Evolutionary conservation across 371 early-diverging fungal species (phyloP).

Genomic region (Saksenaea vasiformis): DNA sequence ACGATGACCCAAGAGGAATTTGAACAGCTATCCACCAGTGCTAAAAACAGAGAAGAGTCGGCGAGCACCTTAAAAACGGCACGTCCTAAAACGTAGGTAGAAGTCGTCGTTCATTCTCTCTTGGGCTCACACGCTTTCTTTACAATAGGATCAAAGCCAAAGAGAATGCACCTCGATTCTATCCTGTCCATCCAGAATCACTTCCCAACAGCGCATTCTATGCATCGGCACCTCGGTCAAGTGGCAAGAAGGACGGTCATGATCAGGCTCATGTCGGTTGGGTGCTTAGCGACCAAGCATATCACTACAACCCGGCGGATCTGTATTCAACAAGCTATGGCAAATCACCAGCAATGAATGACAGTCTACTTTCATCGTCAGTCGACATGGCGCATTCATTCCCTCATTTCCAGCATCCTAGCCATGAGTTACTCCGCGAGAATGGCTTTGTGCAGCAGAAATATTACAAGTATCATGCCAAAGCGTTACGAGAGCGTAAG

Average conservation of each 20-base stretch:
- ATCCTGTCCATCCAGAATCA: slow-evolving; percentile 54
- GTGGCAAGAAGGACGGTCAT: slow-evolving; percentile 52
- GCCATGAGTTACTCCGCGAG: slow-evolving; percentile 88
- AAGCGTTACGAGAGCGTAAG: slow-evolving; percentile 91
- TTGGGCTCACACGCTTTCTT: background rate
- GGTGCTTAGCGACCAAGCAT: slow-evolving; percentile 62
- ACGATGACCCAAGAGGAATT: slow-evolving; percentile 68
- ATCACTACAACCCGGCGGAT: slow-evolving; percentile 43
- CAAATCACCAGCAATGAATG: slow-evolving; percentile 31
- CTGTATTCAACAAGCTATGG: slow-evolving; percentile 36
- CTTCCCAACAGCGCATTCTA: slow-evolving; percentile 41
- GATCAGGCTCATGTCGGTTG: slow-evolving; percentile 86
- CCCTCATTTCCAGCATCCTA: slow-evolving; percentile 86
- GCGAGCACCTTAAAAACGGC: background rate
- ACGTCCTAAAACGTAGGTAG: slow-evolving; percentile 1
- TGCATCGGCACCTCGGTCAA: slow-evolving; percentile 26
- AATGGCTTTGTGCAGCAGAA: slow-evolving; percentile 94
- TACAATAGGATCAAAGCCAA: slow-evolving; percentile 21
- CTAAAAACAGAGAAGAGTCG: slow-evolving; percentile 3
- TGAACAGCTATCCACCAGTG: slow-evolving; percentile 26
- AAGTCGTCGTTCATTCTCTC: background rate
- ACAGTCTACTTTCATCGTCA: slow-evolving; percentile 41
- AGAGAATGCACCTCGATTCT: slow-evolving; percentile 56
- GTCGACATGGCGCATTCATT: slow-evolving; percentile 66
- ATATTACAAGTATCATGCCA: slow-evolving; percentile 89